Evolutionary conservation across 345 rosid species (phyloP).

Genomic region (Populus tremula): DNA sequence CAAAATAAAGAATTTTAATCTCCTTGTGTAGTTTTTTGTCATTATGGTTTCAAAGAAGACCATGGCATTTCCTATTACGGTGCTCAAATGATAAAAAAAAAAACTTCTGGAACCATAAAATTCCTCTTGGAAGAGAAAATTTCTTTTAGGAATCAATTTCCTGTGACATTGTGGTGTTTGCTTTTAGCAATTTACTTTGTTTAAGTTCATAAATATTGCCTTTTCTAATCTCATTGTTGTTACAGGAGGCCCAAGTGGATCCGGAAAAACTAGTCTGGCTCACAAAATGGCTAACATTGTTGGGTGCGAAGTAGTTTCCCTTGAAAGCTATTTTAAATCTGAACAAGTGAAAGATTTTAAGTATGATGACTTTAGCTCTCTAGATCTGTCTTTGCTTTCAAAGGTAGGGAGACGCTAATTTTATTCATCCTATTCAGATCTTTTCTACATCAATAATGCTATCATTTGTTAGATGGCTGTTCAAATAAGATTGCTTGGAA

Average conservation of each 20-base stretch:
- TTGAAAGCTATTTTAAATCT: conserved; percentile 85
- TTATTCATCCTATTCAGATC: neutral
- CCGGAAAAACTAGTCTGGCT: conserved; percentile 99
- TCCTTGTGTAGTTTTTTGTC: neutral
- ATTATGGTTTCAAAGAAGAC: neutral
- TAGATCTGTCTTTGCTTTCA: conserved; percentile 80
- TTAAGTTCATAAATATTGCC: neutral
- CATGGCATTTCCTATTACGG: neutral
- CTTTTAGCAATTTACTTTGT: neutral
- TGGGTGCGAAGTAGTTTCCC: conserved; percentile 99
- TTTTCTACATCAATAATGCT: neutral
- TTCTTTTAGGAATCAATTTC: neutral
- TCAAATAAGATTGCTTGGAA: neutral
- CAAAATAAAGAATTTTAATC: no score
- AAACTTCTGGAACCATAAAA: no score
- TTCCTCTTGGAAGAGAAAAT: no score
- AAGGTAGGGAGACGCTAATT: conserved; percentile 50
- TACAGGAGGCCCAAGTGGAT: conserved; percentile 99
- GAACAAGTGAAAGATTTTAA: conserved; percentile 86
- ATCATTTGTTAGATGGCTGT: neutral
- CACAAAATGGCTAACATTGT: conserved; percentile 99
- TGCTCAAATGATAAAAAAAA: neutral
- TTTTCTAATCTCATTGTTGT: conserved; percentile 20
- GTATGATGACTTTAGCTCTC: conserved; percentile 86
- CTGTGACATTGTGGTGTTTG: neutral